These are phyloP conservation scores for Kodamaea sp. DNA, from an alignment of 1,139 yeast species.

Conservation along the genomic window DNA sequence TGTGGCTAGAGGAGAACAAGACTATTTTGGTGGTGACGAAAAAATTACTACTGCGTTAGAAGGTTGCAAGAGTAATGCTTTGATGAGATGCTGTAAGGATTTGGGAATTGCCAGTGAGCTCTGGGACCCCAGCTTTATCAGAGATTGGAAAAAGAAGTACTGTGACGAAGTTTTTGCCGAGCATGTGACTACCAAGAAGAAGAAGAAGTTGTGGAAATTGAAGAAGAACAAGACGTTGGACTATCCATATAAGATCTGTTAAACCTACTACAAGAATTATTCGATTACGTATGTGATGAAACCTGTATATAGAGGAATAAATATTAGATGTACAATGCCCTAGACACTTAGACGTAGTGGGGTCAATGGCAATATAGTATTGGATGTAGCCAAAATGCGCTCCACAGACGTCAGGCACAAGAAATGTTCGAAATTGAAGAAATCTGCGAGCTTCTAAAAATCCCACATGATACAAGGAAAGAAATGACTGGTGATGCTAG, in stretches of 20 bases:
- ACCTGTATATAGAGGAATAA: slow-evolving; percentile 10
- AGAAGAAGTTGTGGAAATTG: slow-evolving; percentile 85
- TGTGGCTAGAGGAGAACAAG: slow-evolving; percentile 95
- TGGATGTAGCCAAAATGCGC: too few relatives aligned
- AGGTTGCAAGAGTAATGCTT: slow-evolving; percentile 94
- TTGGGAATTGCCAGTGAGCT: slow-evolving; percentile 94
- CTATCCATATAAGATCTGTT: slow-evolving; percentile 66
- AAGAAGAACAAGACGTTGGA: slow-evolving; percentile 77
- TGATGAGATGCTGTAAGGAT: slow-evolving; percentile 98
- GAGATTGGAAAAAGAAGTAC: slow-evolving; percentile 69
- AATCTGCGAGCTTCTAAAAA: too few relatives aligned
- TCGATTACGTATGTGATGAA: slow-evolving; percentile 1
- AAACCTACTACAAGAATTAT: not conserved
- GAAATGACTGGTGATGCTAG: slow-evolving; percentile 5
- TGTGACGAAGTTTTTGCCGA: slow-evolving; percentile 89
- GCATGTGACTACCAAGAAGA: slow-evolving; percentile 76
- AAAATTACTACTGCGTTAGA: slow-evolving; percentile 95
- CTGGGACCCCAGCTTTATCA: slow-evolving; percentile 94
- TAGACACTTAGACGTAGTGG: too few relatives aligned
- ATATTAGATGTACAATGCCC: slow-evolving; percentile 8
- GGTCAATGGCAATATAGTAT: too few relatives aligned
- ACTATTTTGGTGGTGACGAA: slow-evolving; percentile 76
- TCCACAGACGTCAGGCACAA: too few relatives aligned
- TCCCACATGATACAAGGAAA: too few relatives aligned
- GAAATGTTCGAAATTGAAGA: too few relatives aligned